A percentile compares a stretch with the other conserved stretches of the same genome.
Evolutionary conservation across 345 rosid species (phyloP).

Genomic region (Clarkia xantiana): DNA sequence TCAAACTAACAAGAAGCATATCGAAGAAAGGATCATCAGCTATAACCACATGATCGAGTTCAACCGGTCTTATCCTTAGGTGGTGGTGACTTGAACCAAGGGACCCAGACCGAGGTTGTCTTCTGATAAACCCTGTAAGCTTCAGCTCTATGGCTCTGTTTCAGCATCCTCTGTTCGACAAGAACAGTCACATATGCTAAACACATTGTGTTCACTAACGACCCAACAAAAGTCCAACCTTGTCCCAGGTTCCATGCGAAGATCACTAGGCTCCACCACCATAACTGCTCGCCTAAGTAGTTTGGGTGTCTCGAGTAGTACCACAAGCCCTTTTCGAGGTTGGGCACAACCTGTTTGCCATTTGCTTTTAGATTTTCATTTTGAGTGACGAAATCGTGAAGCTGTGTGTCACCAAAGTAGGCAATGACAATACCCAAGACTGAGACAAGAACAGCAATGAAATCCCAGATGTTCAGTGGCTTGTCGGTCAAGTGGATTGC

Average conservation of each 20-base stretch:
- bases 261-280: slow-evolving; percentile 95
- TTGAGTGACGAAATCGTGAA: slow-evolving; percentile 54
- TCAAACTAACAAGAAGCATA: too few species aligned
- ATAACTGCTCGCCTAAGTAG: slow-evolving; percentile 87
- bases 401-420: slow-evolving; percentile 72
- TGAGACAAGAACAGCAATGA: slow-evolving; percentile 42
- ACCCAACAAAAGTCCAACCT: slow-evolving; percentile 58
- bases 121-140: slow-evolving; percentile 82
- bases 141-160: slow-evolving; percentile 65
- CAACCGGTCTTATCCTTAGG: slow-evolving; percentile 39
- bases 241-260: slow-evolving; percentile 84
- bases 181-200: slow-evolving; percentile 67
- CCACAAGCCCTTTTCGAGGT: slow-evolving; percentile 82
- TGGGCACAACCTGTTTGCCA: slow-evolving; percentile 56
- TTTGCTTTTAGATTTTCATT: slow-evolving; percentile 54
- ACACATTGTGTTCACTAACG: slow-evolving; percentile 60
- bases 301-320: slow-evolving; percentile 78
- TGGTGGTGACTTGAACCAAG: slow-evolving; percentile 64
- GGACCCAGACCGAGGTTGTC: slow-evolving; percentile 82
- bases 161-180: slow-evolving; percentile 71
- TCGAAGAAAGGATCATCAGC: too few species aligned
- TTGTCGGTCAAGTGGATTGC: slow-evolving; percentile 47
- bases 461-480: slow-evolving; percentile 54
- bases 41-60: slow-evolving; percentile 7
- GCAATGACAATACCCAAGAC: slow-evolving; percentile 53